A percentile compares a stretch with the other conserved stretches of the same genome.
phyloP scores from a whole-genome alignment of 2,329 filamentous ascomycete genomes.

The Epichloe glyceriae region DNA sequence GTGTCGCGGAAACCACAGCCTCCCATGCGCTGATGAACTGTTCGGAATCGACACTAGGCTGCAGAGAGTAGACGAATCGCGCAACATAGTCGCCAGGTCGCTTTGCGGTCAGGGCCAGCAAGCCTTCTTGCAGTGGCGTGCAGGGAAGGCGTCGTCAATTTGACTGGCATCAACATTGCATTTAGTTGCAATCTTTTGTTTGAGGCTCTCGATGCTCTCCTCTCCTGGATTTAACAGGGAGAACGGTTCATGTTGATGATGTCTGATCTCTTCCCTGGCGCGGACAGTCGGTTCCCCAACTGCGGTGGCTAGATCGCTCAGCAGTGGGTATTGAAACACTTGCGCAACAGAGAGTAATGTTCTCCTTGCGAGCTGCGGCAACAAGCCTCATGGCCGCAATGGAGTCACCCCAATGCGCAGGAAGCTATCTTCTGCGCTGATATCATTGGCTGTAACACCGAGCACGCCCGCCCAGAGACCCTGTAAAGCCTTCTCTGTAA shows the following conservation, averaged over 20 bases:
- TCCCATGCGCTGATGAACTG: conserved; percentile 25
- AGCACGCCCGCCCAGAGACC: conserved; percentile 6
- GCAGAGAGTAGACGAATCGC: conserved; percentile 27
- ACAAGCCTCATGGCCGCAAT: conserved; percentile 31
- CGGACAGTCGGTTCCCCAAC: background rate
- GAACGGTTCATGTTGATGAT: background rate
- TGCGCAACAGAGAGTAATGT: conserved; percentile 27
- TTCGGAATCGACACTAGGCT: conserved; percentile 15
- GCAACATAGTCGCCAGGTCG: conserved; percentile 32
- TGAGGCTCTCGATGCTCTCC: background rate
- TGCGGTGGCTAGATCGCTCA: conserved; percentile 2
- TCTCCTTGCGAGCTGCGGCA: conserved; percentile 20
- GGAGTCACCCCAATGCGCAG: conserved; percentile 35
- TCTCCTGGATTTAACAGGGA: background rate
- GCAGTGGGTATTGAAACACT: conserved; percentile 20
- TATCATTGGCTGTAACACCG: conserved; percentile 6
- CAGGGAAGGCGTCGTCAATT: conserved; percentile 36
- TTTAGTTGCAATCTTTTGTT: background rate
- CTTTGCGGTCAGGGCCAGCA: conserved; percentile 33
- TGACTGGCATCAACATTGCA: background rate
- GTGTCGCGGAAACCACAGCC: conserved; percentile 17
- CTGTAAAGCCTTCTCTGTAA: background rate
- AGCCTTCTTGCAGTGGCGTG: conserved; percentile 35
- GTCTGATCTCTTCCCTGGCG: background rate
- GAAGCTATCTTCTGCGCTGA: conserved; percentile 30